phyloP scores from a whole-genome alignment of 306 rosid genomes.

The Trifolium pratense region DNA sequence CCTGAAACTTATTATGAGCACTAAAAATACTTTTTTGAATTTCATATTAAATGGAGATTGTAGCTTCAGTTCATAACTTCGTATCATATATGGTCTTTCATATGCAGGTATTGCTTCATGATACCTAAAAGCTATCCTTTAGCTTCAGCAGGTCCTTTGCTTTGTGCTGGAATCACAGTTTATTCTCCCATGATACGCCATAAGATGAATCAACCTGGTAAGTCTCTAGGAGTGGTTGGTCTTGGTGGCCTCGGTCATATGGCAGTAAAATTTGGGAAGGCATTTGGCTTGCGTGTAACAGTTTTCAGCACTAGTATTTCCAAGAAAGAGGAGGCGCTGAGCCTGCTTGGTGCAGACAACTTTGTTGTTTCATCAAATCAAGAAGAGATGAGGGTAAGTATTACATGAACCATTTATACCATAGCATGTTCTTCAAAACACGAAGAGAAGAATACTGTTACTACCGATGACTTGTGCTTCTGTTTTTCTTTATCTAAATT shows the following conservation, averaged over 20 bases:
- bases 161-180: constrained; percentile 91
- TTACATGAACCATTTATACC: constrained; percentile 7
- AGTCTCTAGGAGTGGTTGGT: constrained; percentile 87
- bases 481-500: constrained; percentile 20
- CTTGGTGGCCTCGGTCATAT: constrained; percentile 96
- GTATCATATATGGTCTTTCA: constrained; percentile 38
- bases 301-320: constrained; percentile 80
- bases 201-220: constrained; percentile 89
- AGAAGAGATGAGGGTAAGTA: constrained; percentile 70
- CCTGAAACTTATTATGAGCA: background rate
- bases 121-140: constrained; percentile 78
- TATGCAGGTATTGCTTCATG: constrained; percentile 72
- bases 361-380: constrained; percentile 80
- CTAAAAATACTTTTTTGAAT: background rate
- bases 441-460: background rate
- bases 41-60: constrained; percentile 1
- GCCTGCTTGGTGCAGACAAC: constrained; percentile 70
- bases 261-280: constrained; percentile 91
- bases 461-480: background rate
- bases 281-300: constrained; percentile 75
- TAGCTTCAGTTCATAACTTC: constrained; percentile 13
- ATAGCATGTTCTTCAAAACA: background rate
- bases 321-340: constrained; percentile 84
- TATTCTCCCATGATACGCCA: constrained; percentile 86
- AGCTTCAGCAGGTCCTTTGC: constrained; percentile 93